phyloP scores from a whole-genome alignment of 768 basidiomycete species.

The Suillus brevipes region DNA sequence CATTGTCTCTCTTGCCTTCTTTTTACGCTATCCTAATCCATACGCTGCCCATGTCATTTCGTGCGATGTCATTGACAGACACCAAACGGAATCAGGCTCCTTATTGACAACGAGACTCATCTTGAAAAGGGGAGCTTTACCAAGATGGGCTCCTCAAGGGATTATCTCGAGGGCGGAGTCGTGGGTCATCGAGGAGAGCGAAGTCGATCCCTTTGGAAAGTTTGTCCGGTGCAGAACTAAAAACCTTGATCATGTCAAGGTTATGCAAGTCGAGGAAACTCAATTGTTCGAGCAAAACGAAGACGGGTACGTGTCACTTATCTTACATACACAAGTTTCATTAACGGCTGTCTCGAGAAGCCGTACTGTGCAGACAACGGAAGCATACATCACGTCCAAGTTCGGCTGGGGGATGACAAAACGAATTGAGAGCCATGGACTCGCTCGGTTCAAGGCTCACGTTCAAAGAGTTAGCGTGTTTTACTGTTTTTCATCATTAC shows the following conservation, averaged over 20 bases:
- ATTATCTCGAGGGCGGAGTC: slow-evolving; percentile 84
- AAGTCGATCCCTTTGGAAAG: slow-evolving; percentile 83
- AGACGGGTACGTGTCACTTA: slow-evolving; percentile 58
- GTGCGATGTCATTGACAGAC: slow-evolving; percentile 91
- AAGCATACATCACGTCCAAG: slow-evolving; percentile 83
- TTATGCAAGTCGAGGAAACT: slow-evolving; percentile 89
- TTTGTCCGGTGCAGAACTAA: slow-evolving; percentile 76
- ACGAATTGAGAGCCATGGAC: slow-evolving; percentile 82
- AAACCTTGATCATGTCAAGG: slow-evolving; percentile 92
- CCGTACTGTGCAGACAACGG: slow-evolving; percentile 82
- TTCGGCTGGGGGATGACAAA: slow-evolving; percentile 91
- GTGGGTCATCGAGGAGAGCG: slow-evolving; percentile 94
- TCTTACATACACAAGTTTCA: not conserved
- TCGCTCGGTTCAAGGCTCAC: slow-evolving; percentile 84
- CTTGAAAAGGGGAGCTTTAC: slow-evolving; percentile 87
- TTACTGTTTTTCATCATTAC: slow-evolving; percentile 6
- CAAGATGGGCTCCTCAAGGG: slow-evolving; percentile 86
- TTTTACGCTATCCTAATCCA: slow-evolving; percentile 94
- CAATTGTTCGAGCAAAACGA: slow-evolving; percentile 66
- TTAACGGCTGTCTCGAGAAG: slow-evolving; percentile 36
- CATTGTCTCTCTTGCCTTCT: slow-evolving; percentile 90
- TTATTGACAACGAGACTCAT: slow-evolving; percentile 88
- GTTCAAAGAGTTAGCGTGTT: slow-evolving; percentile 68
- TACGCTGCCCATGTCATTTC: slow-evolving; percentile 92
- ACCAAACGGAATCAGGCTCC: slow-evolving; percentile 67